Evolutionary conservation across 805 yeast genomes (phyloP).

Genomic region (Lipomyces spencermartinsiae): DNA sequence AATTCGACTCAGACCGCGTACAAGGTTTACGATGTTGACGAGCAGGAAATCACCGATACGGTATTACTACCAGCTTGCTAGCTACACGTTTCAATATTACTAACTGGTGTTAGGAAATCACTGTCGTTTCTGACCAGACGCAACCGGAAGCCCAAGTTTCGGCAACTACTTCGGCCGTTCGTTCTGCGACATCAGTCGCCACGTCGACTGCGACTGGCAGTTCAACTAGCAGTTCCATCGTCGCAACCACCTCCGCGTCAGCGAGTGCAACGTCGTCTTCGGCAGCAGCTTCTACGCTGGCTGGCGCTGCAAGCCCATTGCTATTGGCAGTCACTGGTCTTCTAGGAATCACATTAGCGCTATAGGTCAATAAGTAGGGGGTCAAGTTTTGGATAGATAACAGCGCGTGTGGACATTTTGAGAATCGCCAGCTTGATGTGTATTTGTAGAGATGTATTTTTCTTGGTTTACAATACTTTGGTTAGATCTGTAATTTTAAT

Average conservation of each 20-base stretch:
- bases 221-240: conserved; percentile 4
- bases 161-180: conserved; percentile 14
- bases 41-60: conserved; percentile 42
- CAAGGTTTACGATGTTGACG: conserved; percentile 44
- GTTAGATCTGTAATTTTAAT: too few relatives aligned
- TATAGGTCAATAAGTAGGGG: background rate
- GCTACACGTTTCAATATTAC: background rate
- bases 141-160: conserved; percentile 9
- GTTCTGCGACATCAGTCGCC: conserved; percentile 14
- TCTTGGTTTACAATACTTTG: too few relatives aligned
- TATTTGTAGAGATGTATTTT: too few relatives aligned
- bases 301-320: conserved; percentile 5
- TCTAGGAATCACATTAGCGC: background rate
- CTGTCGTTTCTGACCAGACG: conserved; percentile 35
- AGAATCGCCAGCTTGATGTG: background rate
- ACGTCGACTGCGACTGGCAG: conserved; percentile 5
- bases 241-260: conserved; percentile 1
- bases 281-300: background rate
- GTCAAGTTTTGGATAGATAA: too few relatives aligned
- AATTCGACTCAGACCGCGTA: conserved; percentile 41
- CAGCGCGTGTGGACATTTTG: background rate
- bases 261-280: conserved; percentile 6
- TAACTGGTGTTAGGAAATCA: conserved; percentile 9
- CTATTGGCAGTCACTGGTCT: background rate
- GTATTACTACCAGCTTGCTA: background rate